Base-by-base conservation (phyloP, 345 rosid species). In the Linum lewisii region DNA sequence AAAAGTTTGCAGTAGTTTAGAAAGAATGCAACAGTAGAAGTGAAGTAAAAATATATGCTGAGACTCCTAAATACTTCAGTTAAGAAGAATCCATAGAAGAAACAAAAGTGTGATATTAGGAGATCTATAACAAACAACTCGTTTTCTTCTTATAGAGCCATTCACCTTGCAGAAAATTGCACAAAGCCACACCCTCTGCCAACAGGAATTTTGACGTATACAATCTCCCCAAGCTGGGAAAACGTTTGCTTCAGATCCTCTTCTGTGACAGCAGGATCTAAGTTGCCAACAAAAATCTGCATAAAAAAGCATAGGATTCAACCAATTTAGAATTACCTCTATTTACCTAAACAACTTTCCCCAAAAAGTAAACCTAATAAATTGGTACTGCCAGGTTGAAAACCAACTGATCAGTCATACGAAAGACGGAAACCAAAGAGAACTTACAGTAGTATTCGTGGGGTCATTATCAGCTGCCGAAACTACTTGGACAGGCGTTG, bases 161-260 rank as follows among this genome's bases (percentile, higher is more conserved):
- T 13, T 20, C 5, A 52, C 99, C 95, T 87, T 38, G 83, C 73
- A 51, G 74, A 81, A 59, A 86, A 87, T 58, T 87, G 97, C 57
- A 93, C 80, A 78, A 77, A 93, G 26, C 95, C 97, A 37, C 94
- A 93, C 72, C 95, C 99, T 73, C 84, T 87, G 57, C 87, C 83
- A 23, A 62, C 77, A 63, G 97, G 99, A 82, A 93, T 93, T 70
- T 89, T 87, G 65, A 81, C 86, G 75, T 75, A 81, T 14, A 74
- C 63, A 59, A 89, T 78, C 54, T 93, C 95, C 64, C 99, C 97
- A 55, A 82, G 78, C 51, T 83, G 85, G 13, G 67, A 63, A 75
- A 93, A 87, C 16, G 78, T 71, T 63, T 87, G 85, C 80, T 80
- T 85, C 79, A 93, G 61, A 59, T 89, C 92, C 60, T 87, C 97